phyloP scores from a whole-genome alignment of 2,329 filamentous ascomycete genomes.

The Phialophora macrospora region DNA sequence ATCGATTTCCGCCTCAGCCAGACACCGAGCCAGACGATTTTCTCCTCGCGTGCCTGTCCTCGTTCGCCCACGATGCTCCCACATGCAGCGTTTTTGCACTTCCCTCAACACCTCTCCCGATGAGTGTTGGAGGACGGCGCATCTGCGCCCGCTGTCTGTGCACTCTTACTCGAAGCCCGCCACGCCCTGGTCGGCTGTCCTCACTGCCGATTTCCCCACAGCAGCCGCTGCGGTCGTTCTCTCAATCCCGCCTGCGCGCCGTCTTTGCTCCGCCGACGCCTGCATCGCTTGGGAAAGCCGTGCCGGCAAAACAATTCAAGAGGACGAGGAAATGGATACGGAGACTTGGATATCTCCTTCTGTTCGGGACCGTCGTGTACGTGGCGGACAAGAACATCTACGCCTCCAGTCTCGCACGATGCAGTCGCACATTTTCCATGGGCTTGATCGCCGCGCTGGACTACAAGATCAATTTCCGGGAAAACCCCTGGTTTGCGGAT shows the following conservation, averaged over 20 bases:
- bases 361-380: conserved; percentile 67
- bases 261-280: conserved; percentile 75
- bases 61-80: conserved; percentile 3
- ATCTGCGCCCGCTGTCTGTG: conserved; percentile 35
- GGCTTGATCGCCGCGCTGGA: conserved; percentile 83
- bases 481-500: conserved; percentile 73
- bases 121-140: conserved; percentile 32
- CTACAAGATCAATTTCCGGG: conserved; percentile 95
- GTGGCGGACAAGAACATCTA: conserved; percentile 74
- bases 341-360: conserved; percentile 67
- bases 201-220: conserved; percentile 7
- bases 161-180: conserved; percentile 15
- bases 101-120: conserved; percentile 9
- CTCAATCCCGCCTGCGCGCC: conserved; percentile 42
- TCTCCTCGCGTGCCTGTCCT: conserved; percentile 12
- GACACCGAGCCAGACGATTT: conserved; percentile 23
- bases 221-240: conserved; percentile 30
- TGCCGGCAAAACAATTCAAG: conserved; percentile 71
- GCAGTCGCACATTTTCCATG: conserved; percentile 77
- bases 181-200: conserved; percentile 1
- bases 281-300: conserved; percentile 73
- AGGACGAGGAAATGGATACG: conserved; percentile 77
- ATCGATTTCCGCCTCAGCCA: conserved; percentile 23
- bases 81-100: conserved; percentile 2
- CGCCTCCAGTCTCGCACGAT: conserved; percentile 77